Evolutionary conservation across 106 monocot genomes (phyloP).

Genomic region (Allium fistulosum): DNA sequence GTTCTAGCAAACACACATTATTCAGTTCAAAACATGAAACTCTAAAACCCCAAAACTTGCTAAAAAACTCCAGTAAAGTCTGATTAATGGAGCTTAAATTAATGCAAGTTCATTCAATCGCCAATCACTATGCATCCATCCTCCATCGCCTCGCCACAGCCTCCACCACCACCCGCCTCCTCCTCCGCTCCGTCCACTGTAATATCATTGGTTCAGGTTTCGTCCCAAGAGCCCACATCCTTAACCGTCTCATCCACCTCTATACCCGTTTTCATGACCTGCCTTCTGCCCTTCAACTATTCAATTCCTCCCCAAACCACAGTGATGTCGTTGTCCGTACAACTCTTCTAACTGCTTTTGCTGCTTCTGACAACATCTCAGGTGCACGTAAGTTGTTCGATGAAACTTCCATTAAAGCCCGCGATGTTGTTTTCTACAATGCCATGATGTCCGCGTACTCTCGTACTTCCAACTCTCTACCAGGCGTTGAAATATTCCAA

Average conservation of each 20-base stretch:
- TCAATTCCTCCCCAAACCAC: constrained; percentile 16
- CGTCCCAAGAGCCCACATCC: constrained; percentile 58
- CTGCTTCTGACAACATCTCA: constrained; percentile 24
- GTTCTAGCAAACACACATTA: too few relatives aligned
- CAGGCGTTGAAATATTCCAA: constrained; percentile 31
- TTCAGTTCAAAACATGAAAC: too few relatives aligned
- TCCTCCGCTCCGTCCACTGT: constrained; percentile 76
- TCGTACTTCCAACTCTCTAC: constrained; percentile 22
- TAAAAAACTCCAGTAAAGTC: background rate
- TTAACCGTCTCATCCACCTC: constrained; percentile 83
- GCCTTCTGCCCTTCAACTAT: constrained; percentile 49
- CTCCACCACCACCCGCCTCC: constrained; percentile 18
- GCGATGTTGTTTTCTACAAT: constrained; percentile 86
- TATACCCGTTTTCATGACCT: constrained; percentile 65
- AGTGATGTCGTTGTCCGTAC: constrained; percentile 53
- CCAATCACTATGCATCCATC: constrained; percentile 38
- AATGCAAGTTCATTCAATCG: constrained; percentile 8
- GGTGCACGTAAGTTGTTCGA: constrained; percentile 56
- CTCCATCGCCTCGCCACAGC: constrained; percentile 35
- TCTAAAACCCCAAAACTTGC: too few relatives aligned
- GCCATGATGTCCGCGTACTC: constrained; percentile 77
- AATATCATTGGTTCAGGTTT: constrained; percentile 71
- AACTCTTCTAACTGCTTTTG: constrained; percentile 49
- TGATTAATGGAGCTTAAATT: background rate
- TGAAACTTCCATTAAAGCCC: constrained; percentile 24